A percentile compares a stretch with the other conserved stretches of the same genome.
Evolutionary conservation across 495 filamentous ascomycete species (phyloP).

Genomic region (Chaetomium fimeti): DNA sequence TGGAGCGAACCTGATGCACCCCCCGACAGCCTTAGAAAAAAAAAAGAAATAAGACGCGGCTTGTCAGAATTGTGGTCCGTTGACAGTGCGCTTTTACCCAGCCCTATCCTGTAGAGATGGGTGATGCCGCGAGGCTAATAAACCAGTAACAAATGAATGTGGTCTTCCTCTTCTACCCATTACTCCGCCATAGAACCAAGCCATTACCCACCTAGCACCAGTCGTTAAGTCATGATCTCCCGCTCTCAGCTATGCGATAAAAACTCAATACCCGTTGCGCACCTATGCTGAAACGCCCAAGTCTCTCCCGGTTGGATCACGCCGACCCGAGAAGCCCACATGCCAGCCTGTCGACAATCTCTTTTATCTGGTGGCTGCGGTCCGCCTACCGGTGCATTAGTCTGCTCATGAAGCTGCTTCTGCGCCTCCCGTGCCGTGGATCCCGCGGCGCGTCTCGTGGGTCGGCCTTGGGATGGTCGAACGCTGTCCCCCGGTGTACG

Average conservation of each 20-base stretch:
- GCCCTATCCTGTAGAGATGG: conserved; percentile 3
- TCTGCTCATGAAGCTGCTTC: conserved; percentile 23
- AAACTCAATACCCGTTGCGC: background rate
- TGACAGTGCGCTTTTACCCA: background rate
- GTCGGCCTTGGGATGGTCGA: conserved; percentile 7
- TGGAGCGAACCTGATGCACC: too few relatives aligned
- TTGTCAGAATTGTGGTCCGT: background rate
- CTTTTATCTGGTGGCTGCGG: conserved; percentile 4
- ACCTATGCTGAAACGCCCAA: background rate
- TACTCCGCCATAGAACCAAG: background rate
- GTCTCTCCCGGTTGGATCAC: background rate
- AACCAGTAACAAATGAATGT: conserved; percentile 6
- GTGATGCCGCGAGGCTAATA: conserved; percentile 7
- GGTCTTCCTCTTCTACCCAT: background rate
- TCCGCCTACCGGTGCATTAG: conserved; percentile 27
- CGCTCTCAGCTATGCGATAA: background rate
- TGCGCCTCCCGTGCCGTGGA: conserved; percentile 9
- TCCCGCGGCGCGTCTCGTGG: conserved; percentile 7
- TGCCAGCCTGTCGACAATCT: background rate
- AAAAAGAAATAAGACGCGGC: too few relatives aligned
- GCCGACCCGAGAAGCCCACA: background rate
- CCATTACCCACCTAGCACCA: background rate
- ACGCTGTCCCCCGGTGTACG: background rate
- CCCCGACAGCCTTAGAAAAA: background rate
- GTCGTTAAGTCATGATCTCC: conserved; percentile 1